Evolutionary conservation across 1,284 basidiomycete genomes (phyloP), one percentile per base, ranked within the genome.

Genomic region (Polyporus tsugae): DNA sequence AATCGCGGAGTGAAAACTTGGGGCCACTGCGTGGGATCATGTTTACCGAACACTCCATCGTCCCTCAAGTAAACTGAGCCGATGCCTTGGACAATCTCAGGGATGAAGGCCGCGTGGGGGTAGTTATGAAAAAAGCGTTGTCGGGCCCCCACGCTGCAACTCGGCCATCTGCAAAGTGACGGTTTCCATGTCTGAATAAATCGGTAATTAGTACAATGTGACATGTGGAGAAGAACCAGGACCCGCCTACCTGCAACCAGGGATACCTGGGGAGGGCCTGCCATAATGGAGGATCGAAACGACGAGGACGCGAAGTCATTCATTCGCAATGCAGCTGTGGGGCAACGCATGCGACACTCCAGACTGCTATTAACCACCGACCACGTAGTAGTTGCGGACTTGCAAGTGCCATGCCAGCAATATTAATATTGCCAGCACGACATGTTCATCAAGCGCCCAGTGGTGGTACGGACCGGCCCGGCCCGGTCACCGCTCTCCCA

Each of bases 1-100:
- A 36, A 62, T 3, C 19, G 6, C 9, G 22, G 42, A 6, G 44
- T 22, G 44, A 62, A 62, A 19, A 29, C 19, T 49, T 62, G 60
- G 1, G 60, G 60, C 60, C 60, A 62, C 19, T 38, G 44, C 13
- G 44, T 35, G 15, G 60, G 60, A 22, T 62, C 60, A n/a, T 49
- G 19, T n/a, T 35, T 33, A n/a, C 60, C 60, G 44, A 46, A 62
- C 17, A 17, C 15, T 10, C 38, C 42, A 19, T 62, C 60, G 41
- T 41, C n/a, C 2, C 60, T 22, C 15, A 62, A 19, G 42, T 6
- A 19, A 11, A 62, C 60, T 10, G 11, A 19, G 25, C 49, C 42
- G 13, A 49, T 29, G n/a, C 60, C 60, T 7, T 35, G 29, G 13
- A 62, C 17, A 17, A 44, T 42, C 44, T 62, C 29, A 13, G 60